phyloP scores from a whole-genome alignment of 371 early-diverging fungal genomes.

The Rhizopus stolonifer region DNA sequence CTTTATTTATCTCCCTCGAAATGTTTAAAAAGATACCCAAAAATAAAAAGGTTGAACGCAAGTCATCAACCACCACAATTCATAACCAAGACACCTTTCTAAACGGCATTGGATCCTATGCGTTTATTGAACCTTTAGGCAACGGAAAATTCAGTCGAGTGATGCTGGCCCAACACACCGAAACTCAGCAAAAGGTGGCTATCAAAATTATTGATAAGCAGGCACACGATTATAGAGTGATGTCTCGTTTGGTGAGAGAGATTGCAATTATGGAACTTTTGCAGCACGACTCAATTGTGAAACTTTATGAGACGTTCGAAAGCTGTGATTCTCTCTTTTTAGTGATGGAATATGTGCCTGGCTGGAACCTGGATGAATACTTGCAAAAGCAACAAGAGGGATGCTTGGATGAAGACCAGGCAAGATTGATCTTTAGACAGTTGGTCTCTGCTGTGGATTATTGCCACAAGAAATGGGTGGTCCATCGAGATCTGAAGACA shows the following conservation, averaged over 20 bases:
- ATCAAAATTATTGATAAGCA: constrained; percentile 78
- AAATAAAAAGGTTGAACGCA: constrained; percentile 4
- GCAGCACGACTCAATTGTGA: constrained; percentile 84
- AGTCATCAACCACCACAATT: constrained; percentile 10
- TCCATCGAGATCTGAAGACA: constrained; percentile 76
- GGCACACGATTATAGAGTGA: constrained; percentile 69
- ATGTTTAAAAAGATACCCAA: constrained; percentile 45
- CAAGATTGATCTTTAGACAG: constrained; percentile 69
- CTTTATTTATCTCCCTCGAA: not conserved
- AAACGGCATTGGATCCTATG: constrained; percentile 75
- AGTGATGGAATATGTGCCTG: constrained; percentile 60
- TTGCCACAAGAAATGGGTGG: constrained; percentile 69
- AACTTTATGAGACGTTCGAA: constrained; percentile 85
- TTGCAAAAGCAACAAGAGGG: constrained; percentile 37
- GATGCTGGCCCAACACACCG: constrained; percentile 77
- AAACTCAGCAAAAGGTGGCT: constrained; percentile 64
- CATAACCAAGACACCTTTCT: constrained; percentile 61
- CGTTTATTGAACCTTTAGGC: constrained; percentile 76
- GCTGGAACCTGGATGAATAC: constrained; percentile 56
- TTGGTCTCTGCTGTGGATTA: constrained; percentile 65
- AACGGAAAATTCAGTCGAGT: constrained; percentile 91
- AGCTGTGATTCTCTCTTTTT: constrained; percentile 77
- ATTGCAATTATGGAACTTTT: constrained; percentile 82
- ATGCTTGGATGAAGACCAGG: constrained; percentile 55
- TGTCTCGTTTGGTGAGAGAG: constrained; percentile 79